These are phyloP conservation scores for Alternaria ventricosa DNA, from an alignment of 2,329 filamentous ascomycete genomes.

Conservation along the genomic window DNA sequence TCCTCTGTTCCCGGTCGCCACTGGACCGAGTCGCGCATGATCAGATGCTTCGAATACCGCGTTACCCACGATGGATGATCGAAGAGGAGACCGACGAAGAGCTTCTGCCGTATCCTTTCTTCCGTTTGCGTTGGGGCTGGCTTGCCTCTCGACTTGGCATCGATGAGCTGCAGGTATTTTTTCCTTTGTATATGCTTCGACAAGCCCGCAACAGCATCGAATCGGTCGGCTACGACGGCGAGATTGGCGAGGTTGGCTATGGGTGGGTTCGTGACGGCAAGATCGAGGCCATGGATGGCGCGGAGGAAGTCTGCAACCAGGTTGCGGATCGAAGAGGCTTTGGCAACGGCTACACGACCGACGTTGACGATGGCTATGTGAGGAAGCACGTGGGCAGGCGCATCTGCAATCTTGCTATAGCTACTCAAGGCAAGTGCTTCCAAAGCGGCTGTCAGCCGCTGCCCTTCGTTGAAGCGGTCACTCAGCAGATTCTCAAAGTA, in stretches of 20 bases:
- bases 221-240: conserved; percentile 74
- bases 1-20: conserved; percentile 57
- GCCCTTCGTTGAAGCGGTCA: conserved; percentile 69
- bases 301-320: conserved; percentile 72
- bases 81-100: conserved; percentile 70
- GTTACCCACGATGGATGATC: conserved; percentile 67
- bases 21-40: conserved; percentile 68
- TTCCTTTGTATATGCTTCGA: conserved; percentile 60
- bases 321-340: conserved; percentile 64
- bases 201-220: conserved; percentile 67
- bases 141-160: conserved; percentile 54
- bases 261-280: conserved; percentile 52
- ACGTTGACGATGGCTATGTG: conserved; percentile 70
- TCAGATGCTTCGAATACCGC: conserved; percentile 68
- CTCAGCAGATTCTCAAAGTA: conserved; percentile 74
- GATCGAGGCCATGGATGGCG: conserved; percentile 66
- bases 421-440: conserved; percentile 55
- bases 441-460: conserved; percentile 60
- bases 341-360: conserved; percentile 72
- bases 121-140: conserved; percentile 57
- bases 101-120: conserved; percentile 71
- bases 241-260: conserved; percentile 71
- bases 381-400: conserved; percentile 63
- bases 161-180: conserved; percentile 51
- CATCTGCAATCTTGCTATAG: conserved; percentile 58